Evolutionary conservation across 2,329 filamentous ascomycete genomes (phyloP), one percentile per base, ranked within the genome.

Genomic region (Fusarium miscanthi): DNA sequence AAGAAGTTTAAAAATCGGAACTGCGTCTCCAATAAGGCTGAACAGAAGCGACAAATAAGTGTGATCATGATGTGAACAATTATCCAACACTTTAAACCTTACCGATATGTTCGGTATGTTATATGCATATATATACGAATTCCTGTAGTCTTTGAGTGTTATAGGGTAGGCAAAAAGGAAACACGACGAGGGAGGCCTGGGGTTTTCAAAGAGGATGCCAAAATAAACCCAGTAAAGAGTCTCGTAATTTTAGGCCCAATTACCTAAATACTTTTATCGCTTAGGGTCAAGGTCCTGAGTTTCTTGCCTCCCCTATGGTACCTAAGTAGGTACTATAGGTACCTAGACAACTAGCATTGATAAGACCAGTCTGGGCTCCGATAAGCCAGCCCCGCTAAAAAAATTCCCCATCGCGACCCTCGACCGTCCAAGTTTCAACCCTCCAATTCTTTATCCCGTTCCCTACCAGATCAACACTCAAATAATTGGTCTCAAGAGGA

Each of bases 331-430:
- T 31, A 31, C 30, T 31, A 31, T 30, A 30, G 30, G 31, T 33
- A 33, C 11, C 27, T 27, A 27, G 27, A 14, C 13, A 33, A 33
- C 35, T 2, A 19, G 9, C 35, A 25, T 25, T 25, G 48, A 51
- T 51, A 51, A 51, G 66, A 30, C 41, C 10, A 25, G 53, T 38
- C 31, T 51, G 38, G 46, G 52, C 46, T 43, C 37, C 23, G 78
- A 79, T 79, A 79, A 74, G 33, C 37, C 23, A 58, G 76, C 72
- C 72, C 78, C 78, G 66, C 78, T 76, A 75, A 77, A 80, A 80
- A 80, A 78, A 65, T 19, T 71, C 54, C 63, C 56, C 62, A 49
- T 60, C 51, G 53, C 40, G 46, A 56, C 60, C 35, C 54, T 63
- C 42, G 14, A 60, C n/a, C 14, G 3, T 59, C 11, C 25, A 51